Evolutionary conservation across 2,329 filamentous ascomycete species (phyloP), one percentile per base, ranked within the genome.

Genomic region (Phialophora chinensis): DNA sequence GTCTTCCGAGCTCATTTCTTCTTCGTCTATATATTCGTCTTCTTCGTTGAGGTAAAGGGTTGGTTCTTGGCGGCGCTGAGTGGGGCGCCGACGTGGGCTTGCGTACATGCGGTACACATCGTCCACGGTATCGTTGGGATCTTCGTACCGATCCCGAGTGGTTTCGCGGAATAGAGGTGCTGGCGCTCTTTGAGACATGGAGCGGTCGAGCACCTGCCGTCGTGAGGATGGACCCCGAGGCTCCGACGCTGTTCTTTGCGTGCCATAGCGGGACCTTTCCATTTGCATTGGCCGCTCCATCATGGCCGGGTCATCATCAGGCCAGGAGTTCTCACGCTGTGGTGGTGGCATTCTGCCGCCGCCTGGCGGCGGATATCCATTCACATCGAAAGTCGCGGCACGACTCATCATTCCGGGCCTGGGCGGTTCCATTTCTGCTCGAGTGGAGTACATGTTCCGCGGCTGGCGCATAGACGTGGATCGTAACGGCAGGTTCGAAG

Each of bases 41-140:
- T 71, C 69, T 71, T 95, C 92, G 69, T 93, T 90, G 71, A 91
- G 90, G 75, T 91, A 93, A 56, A 86, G 84, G 49, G 85, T 86
- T 73, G 82, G 81, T 52, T 79, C 77, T 69, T 50, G 69, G 4
- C 59, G 68, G 31, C 66, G 60, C 47, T 61, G 59, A 2, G 53
- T 55, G n/a, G 58, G 67, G 17, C 68, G 65, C 55, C 65, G 61
- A 62, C 65, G 66, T 27, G 64, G 69, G 60, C 59, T 68, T 57
- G 69, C 20, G 81, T 79, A 62, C 75, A 77, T 62, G 65, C 69
- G 64, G 53, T 73, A 73, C 17, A 77, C 79, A 20, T 85, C 83
- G 23, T 81, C 78, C 8, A 79, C 76, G n/a, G 78, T 73, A 42
- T 74, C 74, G 54, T 76, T 76, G 7, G 75, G 74, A 25, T 80